Conservation (phyloP, 2,329 filamentous ascomycete genomes). For the Sporothrix variecibatus region DNA sequence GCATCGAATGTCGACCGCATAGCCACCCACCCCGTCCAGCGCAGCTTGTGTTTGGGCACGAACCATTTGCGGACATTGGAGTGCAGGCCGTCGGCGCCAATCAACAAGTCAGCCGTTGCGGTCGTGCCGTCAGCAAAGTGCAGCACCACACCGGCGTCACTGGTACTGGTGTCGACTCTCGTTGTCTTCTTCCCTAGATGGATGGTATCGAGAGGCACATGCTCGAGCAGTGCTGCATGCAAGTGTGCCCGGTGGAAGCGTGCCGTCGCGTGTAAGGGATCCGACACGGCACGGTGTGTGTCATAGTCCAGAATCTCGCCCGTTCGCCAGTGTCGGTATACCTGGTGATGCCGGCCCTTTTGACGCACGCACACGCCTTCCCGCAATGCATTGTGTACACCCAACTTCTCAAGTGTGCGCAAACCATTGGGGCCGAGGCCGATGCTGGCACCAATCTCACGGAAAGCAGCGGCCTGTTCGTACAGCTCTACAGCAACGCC, state of each 20-base stretch:
- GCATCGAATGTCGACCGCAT: not conserved
- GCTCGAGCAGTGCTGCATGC: not conserved
- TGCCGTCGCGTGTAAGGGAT: not conserved
- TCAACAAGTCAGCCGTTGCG: not conserved
- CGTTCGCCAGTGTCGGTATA: not conserved
- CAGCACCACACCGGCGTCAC: not conserved
- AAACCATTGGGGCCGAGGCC: not conserved
- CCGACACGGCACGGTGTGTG: not conserved
- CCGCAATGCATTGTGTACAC: not conserved
- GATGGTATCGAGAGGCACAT: not conserved
- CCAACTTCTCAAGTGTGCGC: not conserved
- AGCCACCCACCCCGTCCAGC: constrained; percentile 1
- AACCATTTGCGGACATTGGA: not conserved
- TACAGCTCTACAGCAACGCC: not conserved
- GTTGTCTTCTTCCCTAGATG: not conserved
- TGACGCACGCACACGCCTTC: not conserved
- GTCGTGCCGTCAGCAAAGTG: not conserved
- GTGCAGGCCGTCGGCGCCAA: constrained; percentile 1
- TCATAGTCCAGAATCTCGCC: not conserved
- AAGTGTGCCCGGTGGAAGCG: not conserved
- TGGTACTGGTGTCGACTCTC: not conserved
- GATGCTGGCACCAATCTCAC: constrained; percentile 2
- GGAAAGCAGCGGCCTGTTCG: not conserved
- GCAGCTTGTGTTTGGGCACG: not conserved
- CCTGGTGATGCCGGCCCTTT: not conserved